These are phyloP conservation scores for Monosporozyma unispora DNA, from an alignment of 805 yeast genomes.

Conservation along the genomic window DNA sequence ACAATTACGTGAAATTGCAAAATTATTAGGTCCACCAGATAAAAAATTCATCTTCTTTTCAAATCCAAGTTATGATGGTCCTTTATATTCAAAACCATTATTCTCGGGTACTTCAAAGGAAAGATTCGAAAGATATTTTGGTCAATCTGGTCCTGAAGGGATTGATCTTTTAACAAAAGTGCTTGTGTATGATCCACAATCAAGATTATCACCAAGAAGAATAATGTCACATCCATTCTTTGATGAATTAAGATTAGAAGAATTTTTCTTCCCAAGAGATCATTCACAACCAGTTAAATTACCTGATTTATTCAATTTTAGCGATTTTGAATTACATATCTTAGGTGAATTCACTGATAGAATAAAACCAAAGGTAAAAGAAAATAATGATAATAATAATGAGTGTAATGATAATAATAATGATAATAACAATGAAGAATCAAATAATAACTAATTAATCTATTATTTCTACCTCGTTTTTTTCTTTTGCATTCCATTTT, in stretches of 20 bases:
- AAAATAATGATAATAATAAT: neutral
- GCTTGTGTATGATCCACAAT: constrained; percentile 83
- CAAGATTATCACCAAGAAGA: constrained; percentile 69
- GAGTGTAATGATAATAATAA: too few species aligned
- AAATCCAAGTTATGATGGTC: constrained; percentile 69
- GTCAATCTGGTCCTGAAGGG: constrained; percentile 77
- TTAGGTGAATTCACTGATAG: constrained; percentile 16
- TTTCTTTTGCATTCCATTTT: neutral
- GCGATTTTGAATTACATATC: constrained; percentile 54
- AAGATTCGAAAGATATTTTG: constrained; percentile 55
- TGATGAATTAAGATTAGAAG: constrained; percentile 64
- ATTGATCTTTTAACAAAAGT: constrained; percentile 74
- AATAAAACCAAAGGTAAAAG: constrained; percentile 12
- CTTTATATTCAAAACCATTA: constrained; percentile 57
- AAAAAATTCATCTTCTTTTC: constrained; percentile 61
- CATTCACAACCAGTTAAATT: constrained; percentile 34
- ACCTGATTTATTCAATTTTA: constrained; percentile 57
- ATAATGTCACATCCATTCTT: constrained; percentile 85
- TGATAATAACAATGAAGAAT: too few species aligned
- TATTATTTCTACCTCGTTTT: too few species aligned
- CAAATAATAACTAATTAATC: too few species aligned
- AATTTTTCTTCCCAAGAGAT: constrained; percentile 49
- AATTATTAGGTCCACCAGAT: constrained; percentile 83
- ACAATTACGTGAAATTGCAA: constrained; percentile 84
- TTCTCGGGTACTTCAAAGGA: constrained; percentile 47